phyloP scores from a whole-genome alignment of 2,329 filamentous ascomycete genomes.

The Hypoxylon sp. region DNA sequence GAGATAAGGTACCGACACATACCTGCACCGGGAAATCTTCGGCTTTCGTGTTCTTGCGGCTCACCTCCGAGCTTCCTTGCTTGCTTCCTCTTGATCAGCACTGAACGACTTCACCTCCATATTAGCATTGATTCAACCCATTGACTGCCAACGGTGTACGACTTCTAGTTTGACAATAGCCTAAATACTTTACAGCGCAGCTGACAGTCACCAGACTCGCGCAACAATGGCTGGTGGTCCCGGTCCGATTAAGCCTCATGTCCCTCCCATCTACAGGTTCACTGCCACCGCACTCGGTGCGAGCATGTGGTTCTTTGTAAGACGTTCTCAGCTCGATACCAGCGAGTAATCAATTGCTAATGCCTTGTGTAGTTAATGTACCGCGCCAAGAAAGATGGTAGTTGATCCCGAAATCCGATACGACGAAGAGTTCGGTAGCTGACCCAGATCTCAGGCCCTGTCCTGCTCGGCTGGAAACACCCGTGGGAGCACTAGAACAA shows the following conservation, averaged over 20 bases:
- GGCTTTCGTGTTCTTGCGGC: not conserved
- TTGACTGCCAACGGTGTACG: constrained; percentile 5
- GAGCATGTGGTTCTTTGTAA: constrained; percentile 99
- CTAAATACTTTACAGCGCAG: not conserved
- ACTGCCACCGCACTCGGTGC: constrained; percentile 87
- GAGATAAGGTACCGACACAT: not conserved
- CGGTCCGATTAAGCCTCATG: constrained; percentile 52
- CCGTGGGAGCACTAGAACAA: constrained; percentile 86
- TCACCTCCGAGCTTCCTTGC: not conserved
- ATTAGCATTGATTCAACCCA: not conserved
- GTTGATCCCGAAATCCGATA: constrained; percentile 32
- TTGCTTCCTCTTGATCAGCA: constrained; percentile 12
- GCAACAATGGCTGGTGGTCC: constrained; percentile 48
- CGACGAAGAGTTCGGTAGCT: constrained; percentile 27
- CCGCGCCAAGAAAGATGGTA: constrained; percentile 93
- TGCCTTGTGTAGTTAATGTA: constrained; percentile 81
- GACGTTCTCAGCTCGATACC: constrained; percentile 45
- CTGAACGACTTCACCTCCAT: constrained; percentile 2
- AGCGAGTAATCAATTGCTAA: constrained; percentile 14
- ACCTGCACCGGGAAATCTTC: not conserved
- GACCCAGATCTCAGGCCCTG: constrained; percentile 62
- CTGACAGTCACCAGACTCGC: constrained; percentile 27
- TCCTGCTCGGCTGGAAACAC: constrained; percentile 90
- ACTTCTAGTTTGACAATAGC: not conserved
- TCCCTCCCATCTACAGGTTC: constrained; percentile 76